Evolutionary conservation across 805 yeast species (phyloP), one percentile per base, ranked within the genome.

Genomic region (Candida silvatica): DNA sequence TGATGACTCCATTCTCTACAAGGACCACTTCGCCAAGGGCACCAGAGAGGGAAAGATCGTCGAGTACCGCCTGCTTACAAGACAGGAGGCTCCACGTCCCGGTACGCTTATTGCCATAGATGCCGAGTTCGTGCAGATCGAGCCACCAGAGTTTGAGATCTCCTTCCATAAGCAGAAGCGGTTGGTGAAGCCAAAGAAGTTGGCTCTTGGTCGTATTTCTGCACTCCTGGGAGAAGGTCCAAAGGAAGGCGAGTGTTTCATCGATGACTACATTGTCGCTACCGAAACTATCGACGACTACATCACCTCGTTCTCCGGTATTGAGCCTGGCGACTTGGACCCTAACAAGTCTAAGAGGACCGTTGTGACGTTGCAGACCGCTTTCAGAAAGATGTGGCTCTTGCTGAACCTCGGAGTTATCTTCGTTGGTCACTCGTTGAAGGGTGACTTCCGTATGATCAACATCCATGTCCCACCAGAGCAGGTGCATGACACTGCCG

Each of bases 381-480:
- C 94, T 1, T 92, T 90, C 54, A 65, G 97, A 39, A 76, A 83
- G 48, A 69, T 92, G 27, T 94, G 99, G 98, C 62, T 92, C 16
- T 64, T 92, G 33, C 63, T 92, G 40, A 92, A 90, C 50, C 51
- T 87, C 37, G 97, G 97, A 0, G 86, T 94, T 52, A 72, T 82
- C 0, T 90, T 92, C 62, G 87, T 92, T 22, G 99, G 99, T 0
- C 99, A 92, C 61, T 96, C 97, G 2, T 65, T 92, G 39, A 68
- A 71, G 27, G 87, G 86, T 46, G 99, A 92, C 61, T 92, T 92
- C 66, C 68, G 97, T 48, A 83, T 92, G 23, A 92, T 94, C 46
- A 92, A 92, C 49, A 74, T 92, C 31, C 83, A 82, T 51, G 94
- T 94, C 2, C 97, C 97, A 0, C 65, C 67, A 18, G 56, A 57